Percentiles rank a stretch among this genome's conserved stretches.
Evolutionary conservation across 2,329 filamentous ascomycete species (phyloP).

Genomic region (Conoideocrella luteorostrata): DNA sequence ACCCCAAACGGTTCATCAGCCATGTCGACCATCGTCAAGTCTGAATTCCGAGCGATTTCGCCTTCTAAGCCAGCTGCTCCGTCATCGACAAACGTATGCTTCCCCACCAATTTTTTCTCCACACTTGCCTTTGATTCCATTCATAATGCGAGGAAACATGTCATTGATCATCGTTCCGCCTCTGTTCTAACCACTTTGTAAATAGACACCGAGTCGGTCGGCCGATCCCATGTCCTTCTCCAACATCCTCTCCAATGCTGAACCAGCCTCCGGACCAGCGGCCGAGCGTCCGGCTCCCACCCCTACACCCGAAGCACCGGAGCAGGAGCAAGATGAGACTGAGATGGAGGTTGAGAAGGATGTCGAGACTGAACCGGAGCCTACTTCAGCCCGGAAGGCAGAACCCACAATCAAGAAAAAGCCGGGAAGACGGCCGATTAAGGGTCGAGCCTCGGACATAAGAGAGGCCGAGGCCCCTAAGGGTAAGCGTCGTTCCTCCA

Average conservation of each 20-base stretch:
- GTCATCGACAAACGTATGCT: conserved; percentile 28
- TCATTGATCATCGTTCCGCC: conserved; percentile 12
- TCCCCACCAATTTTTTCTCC: conserved; percentile 19
- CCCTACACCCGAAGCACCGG: conserved; percentile 25
- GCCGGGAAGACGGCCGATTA: conserved; percentile 31
- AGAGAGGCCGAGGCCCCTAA: conserved; percentile 44
- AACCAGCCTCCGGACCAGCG: conserved; percentile 53
- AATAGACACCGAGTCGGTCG: conserved; percentile 63
- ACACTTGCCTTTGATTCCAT: conserved; percentile 5
- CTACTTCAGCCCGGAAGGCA: conserved; percentile 16
- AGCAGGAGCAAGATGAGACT: conserved; percentile 18
- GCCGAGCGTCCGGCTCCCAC: conserved; percentile 34
- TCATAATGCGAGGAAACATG: no score
- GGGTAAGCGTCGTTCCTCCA: conserved; percentile 42
- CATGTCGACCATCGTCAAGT: conserved; percentile 29
- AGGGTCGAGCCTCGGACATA: conserved; percentile 46
- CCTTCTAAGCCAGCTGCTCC: conserved; percentile 30
- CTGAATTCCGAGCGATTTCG: conserved; percentile 34
- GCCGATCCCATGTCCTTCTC: conserved; percentile 93
- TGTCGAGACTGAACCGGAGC: conserved; percentile 28
- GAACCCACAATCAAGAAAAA: conserved; percentile 25
- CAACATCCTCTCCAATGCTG: conserved; percentile 80
- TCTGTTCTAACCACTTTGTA: neutral
- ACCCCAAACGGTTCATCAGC: conserved; percentile 34
- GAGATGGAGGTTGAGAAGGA: conserved; percentile 29